Evolutionary conservation across 1,284 basidiomycete genomes (phyloP), one percentile per base, ranked within the genome.

Genomic region (Hortiboletus rubellus): DNA sequence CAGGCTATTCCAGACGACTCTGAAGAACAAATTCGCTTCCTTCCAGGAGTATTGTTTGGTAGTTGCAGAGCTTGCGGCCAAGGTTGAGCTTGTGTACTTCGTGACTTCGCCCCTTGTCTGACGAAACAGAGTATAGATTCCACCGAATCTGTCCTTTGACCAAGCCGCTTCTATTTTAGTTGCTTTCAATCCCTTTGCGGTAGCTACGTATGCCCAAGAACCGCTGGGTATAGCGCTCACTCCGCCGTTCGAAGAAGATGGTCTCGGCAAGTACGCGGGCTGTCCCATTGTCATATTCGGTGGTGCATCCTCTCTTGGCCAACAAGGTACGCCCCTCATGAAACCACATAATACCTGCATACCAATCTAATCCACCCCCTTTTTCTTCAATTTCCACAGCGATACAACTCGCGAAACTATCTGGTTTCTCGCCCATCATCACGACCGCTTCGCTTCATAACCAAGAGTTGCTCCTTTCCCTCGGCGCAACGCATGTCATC

Each of bases 401-500:
- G 1, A 74, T 80, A 38, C 77, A 81, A 57, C 66, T 81, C 10
- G 71, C 76, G 17, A 73, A 61, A 54, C 54, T 77, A 14, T 69
- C 72, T 1, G 77, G 77, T 3, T 79, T 78, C 63, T 65, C 64
- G 7, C 71, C 69, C 2, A 76, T 79, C 52, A 69, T 79, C 60
- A 63, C 77, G 12, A 78, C 78, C 9, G 72, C 77, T 17, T 79
- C 78, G 15, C 58, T 63, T 2, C 63, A 67, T 44, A 75, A 81
- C 63, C 57, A 56, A 12, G 69, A 60, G 0, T 62, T 68, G 31
- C 68, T 80, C 46, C 74, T 71, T 52, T 69, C 72, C 1, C 67
- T 79, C 40, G 80, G 80, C 9, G 79, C 77, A 0, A 77, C 76
- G 1, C 74, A 76, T 42, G 63, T 75, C 50, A 62, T 80, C 61